Evolutionary conservation across 129 eudicot species (phyloP), one percentile per base, ranked within the genome.

Genomic region (Flaveria ramosissima): DNA sequence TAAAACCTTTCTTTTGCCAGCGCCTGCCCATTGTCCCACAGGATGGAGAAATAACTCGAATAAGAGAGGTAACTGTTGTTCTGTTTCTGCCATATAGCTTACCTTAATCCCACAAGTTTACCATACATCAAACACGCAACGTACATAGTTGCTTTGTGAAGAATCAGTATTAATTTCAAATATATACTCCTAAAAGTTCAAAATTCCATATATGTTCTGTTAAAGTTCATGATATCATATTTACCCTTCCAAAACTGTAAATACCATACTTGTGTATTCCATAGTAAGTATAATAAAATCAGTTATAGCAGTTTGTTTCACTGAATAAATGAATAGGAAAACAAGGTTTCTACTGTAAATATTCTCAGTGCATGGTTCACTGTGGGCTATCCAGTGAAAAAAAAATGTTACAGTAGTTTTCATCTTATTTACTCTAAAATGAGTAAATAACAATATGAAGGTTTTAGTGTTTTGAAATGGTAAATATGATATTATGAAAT

Each of bases 21-120:
- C 83, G 81, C 81, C 17, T 78, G 47, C 89, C 90, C n/a, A 84
- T 90, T 63, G 83, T 88, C 23, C 82, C 50, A 7, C 87, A 61
- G 19, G 96, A 90, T 82, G 96, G 96, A 77, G 96, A 70, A 53
- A 82, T 81, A 30, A 72, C 85, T 60, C 85, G 70, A 77, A 80
- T 63, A 57, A 60, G 90, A 88, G 81, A 88, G 92, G 96, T 90
- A 81, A 39, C 30, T 53, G 41, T 57, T 51, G 14, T 70, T 85
- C 15, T 27, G 51, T 51, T 50, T 71, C 26, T 56, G 53, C 39
- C 70, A 46, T 74, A 7, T 69, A 63, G 68, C 71, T 74, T 48
- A 36, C 9, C 23, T 67, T 27, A 26, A 63, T 14, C 53, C 46
- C 15, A 51, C 57, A 39, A 36, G 41, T 39, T 39, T 21, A 9